Percentiles rank a stretch among this genome's conserved stretches.
Evolutionary conservation across 352 stramenopile genomes (phyloP).

Genomic region (Phytophthora vignae): DNA sequence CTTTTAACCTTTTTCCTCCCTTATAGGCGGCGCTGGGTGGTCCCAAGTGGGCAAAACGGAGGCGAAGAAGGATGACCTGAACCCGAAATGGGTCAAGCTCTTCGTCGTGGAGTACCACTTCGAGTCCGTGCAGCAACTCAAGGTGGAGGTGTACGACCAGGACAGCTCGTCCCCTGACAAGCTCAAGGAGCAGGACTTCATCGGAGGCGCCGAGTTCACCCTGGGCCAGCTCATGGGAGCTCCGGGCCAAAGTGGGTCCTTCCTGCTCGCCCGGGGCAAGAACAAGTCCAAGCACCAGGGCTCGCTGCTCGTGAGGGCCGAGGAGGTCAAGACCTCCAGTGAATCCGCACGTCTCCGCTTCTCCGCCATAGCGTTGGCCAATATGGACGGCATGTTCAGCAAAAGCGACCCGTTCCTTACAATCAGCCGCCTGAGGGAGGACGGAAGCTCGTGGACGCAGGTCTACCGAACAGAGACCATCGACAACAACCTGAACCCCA

Average conservation of each 20-base stretch:
- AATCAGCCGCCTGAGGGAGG: conserved; percentile 62
- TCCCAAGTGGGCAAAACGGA: conserved; percentile 81
- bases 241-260: conserved; percentile 67
- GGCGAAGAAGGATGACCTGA: conserved; percentile 73
- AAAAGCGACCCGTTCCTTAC: conserved; percentile 74
- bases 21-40: conserved; percentile 64
- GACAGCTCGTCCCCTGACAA: conserved; percentile 70
- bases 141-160: conserved; percentile 89
- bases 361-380: conserved; percentile 50
- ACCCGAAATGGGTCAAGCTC: conserved; percentile 81
- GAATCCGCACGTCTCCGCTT: conserved; percentile 63
- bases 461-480: conserved; percentile 77
- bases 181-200: conserved; percentile 76
- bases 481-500: conserved; percentile 78
- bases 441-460: conserved; percentile 58
- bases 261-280: conserved; percentile 58
- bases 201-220: conserved; percentile 79
- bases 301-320: conserved; percentile 63
- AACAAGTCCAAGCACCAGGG: conserved; percentile 53
- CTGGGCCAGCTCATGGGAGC: conserved; percentile 84
- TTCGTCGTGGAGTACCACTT: conserved; percentile 90
- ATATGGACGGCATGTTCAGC: conserved; percentile 75
- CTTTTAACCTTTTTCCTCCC: background rate
- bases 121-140: conserved; percentile 83
- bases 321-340: conserved; percentile 59